Base-by-base conservation (phyloP, 2,329 filamentous ascomycete species). In the Colletotrichum musicola region DNA sequence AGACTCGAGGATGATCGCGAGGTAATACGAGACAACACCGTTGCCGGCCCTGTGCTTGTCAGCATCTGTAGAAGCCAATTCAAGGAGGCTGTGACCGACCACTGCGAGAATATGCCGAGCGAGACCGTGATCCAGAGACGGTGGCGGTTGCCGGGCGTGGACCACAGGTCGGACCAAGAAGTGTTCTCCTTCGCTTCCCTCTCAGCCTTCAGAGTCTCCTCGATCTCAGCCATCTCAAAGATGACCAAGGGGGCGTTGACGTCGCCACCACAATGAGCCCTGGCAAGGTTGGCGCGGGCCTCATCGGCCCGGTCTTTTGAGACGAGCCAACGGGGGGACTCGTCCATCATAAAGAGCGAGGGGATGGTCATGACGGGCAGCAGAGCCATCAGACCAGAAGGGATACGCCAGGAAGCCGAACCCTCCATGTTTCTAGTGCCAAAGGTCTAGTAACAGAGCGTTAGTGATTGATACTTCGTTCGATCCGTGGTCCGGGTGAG, bases 391-490 rank as follows among this genome's bases (percentile, higher is more conserved):
- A 87, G 73, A 2, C 85, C 75, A 47, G 83, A 85, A 0, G 85
- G 85, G 3, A 85, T 75, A 51, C 84, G 79, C 83, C 85, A 87
- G n/a, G 82, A 79, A 83, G 82, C 85, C 58, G 76, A 78, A 61
- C 72, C 78, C 9, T 67, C 30, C 18, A 82, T 81, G 49, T 78
- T 77, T 22, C 80, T 76, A 0, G 81, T 84, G 18, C 82, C 83
- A 54, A 79, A 84, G 0, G 82, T 84, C 2, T 69, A 4, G 6
- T 12, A 3, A 13, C 22, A 46, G 44, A 18, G 16, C 6, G 16
- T 3, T 7, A 46, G 18, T n/a, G 1, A 46, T 20, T 12, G 14
- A n/a, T 14, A 42, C 40, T 14, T 42, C 4, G 13, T 42, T 14
- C 0, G 13, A 51, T 35, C 10, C 30, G 30, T 35, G 20, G 30